These are phyloP conservation scores for Dipteronia dyeriana DNA, from an alignment of 345 rosid genomes.

Conservation along the genomic window DNA sequence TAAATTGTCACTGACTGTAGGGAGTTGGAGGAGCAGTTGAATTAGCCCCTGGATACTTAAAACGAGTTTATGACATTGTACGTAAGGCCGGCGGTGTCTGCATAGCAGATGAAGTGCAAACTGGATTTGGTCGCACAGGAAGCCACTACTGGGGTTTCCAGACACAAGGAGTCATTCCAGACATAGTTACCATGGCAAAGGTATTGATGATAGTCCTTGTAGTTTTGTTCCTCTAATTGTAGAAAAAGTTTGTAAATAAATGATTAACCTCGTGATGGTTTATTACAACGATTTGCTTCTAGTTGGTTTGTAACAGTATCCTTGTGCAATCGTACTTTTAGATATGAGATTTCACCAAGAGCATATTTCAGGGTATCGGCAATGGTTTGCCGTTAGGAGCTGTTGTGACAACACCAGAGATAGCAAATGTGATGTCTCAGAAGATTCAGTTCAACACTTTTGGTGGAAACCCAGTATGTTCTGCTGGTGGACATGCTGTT, in stretches of 20 bases:
- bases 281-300: neutral
- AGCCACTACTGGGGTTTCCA: slow-evolving; percentile 95
- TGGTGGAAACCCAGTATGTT: slow-evolving; percentile 98
- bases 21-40: slow-evolving; percentile 98
- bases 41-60: slow-evolving; percentile 90
- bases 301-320: neutral
- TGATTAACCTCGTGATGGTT: neutral
- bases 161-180: slow-evolving; percentile 92
- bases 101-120: slow-evolving; percentile 97
- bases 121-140: slow-evolving; percentile 94
- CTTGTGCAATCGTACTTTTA: neutral
- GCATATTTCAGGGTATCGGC: slow-evolving; percentile 72
- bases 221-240: neutral
- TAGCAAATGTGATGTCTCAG: slow-evolving; percentile 81
- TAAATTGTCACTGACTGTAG: slow-evolving; percentile 33
- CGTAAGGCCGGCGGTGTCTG: slow-evolving; percentile 87
- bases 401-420: slow-evolving; percentile 95
- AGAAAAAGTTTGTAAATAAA: neutral
- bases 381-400: slow-evolving; percentile 96
- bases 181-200: slow-evolving; percentile 98
- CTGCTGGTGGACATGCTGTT: slow-evolving; percentile 95
- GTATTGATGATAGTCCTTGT: slow-evolving; percentile 31
- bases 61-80: slow-evolving; percentile 76
- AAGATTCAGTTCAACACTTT: slow-evolving; percentile 90
- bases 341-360: neutral